These are phyloP conservation scores for Apiotrichum akiyoshidainum DNA, from an alignment of 1,284 basidiomycete genomes.

Conservation along the genomic window DNA sequence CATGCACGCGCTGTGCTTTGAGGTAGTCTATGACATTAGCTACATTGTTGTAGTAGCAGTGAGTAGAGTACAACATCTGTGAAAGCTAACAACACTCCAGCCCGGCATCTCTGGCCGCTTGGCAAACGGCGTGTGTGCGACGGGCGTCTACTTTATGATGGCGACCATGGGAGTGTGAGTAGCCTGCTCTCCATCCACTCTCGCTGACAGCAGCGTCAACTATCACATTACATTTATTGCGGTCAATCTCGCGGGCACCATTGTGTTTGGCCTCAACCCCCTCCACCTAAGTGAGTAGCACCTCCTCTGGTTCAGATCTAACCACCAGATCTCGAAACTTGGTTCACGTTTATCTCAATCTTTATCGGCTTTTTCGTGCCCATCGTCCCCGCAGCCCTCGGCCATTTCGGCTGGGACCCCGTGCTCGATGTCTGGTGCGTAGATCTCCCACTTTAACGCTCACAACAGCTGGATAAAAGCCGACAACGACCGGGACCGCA, in stretches of 20 bases:
- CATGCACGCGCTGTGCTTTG: slow-evolving; percentile 9
- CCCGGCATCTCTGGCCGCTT: slow-evolving; percentile 1
- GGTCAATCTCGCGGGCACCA: slow-evolving; percentile 15
- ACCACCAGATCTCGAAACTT: slow-evolving; percentile 15
- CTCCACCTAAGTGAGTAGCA: neutral
- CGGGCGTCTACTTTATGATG: slow-evolving; percentile 11
- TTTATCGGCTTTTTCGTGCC: slow-evolving; percentile 22
- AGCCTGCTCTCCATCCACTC: neutral
- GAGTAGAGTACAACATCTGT: neutral
- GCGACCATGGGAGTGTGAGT: slow-evolving; percentile 8
- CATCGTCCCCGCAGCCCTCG: slow-evolving; percentile 23
- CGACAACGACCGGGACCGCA: slow-evolving; percentile 5
- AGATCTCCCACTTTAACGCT: neutral
- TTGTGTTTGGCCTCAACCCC: slow-evolving; percentile 10
- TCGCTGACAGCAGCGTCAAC: slow-evolving; percentile 9
- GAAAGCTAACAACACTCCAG: neutral
- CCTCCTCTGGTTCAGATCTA: neutral
- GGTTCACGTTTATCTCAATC: slow-evolving; percentile 22
- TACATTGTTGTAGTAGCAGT: slow-evolving; percentile 7
- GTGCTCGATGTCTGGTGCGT: slow-evolving; percentile 18
- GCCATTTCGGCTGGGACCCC: slow-evolving; percentile 27
- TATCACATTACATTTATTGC: slow-evolving; percentile 18
- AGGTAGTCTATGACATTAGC: slow-evolving; percentile 14
- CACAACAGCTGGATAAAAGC: slow-evolving; percentile 12
- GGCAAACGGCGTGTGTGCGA: neutral